phyloP scores from a whole-genome alignment of 768 basidiomycete genomes.

The Boletus edulis region DNA sequence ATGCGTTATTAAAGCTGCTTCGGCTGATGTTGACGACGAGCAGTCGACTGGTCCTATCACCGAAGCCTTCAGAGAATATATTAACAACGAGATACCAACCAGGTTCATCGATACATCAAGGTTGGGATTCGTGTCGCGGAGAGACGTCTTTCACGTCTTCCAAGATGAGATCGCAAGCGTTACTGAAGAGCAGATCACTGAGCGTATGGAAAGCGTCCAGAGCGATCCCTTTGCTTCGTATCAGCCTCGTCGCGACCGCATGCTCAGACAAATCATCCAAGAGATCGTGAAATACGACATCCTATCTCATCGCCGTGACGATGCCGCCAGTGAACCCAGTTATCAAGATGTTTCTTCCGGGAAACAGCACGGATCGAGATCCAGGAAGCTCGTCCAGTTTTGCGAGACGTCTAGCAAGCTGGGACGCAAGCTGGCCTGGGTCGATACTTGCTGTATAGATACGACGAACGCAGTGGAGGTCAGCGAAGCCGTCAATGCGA shows the following conservation, averaged over 20 bases:
- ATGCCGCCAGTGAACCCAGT: constrained; percentile 5
- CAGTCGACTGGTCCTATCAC: neutral
- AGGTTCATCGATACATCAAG: constrained; percentile 6
- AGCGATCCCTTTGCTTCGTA: neutral
- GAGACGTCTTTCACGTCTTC: constrained; percentile 5
- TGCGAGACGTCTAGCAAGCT: constrained; percentile 1
- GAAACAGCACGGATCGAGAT: neutral
- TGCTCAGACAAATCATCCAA: constrained; percentile 11
- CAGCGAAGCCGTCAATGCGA: constrained; percentile 17
- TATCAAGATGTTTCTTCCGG: constrained; percentile 1
- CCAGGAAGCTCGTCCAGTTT: constrained; percentile 2
- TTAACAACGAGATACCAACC: constrained; percentile 11
- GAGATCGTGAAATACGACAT: constrained; percentile 10
- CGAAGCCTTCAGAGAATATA: constrained; percentile 7
- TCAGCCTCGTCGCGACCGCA: neutral
- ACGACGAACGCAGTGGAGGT: constrained; percentile 14
- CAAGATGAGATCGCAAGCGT: constrained; percentile 1
- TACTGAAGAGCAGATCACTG: constrained; percentile 1
- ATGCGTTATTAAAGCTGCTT: too few relatives aligned
- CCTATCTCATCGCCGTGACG: constrained; percentile 14
- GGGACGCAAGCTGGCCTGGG: constrained; percentile 7
- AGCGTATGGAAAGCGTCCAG: neutral
- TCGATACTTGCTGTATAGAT: constrained; percentile 25
- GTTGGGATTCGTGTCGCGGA: constrained; percentile 4
- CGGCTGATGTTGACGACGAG: neutral